Evolutionary conservation across 805 yeast genomes (phyloP).

Genomic region (Yarrowia keelungensis): DNA sequence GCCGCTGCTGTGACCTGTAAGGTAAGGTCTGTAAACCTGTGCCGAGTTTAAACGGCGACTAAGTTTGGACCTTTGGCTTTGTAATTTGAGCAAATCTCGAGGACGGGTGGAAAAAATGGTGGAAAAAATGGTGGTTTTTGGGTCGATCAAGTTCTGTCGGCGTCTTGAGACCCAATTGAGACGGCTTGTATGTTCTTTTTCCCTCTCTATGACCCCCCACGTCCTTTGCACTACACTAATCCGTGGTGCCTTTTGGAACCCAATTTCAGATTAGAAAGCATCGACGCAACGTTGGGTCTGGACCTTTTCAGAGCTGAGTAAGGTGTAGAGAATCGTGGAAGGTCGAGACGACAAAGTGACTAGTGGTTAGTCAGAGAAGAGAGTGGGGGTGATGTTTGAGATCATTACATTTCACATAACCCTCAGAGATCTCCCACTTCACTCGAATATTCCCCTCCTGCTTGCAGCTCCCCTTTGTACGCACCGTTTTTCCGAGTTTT

Average conservation of each 20-base stretch:
- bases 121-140: too few relatives aligned
- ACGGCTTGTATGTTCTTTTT: background rate
- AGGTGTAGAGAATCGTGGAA: constrained; percentile 1
- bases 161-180: background rate
- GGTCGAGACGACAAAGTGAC: background rate
- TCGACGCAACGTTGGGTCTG: constrained; percentile 32
- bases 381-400: too few relatives aligned
- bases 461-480: constrained; percentile 4
- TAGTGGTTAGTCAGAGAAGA: background rate
- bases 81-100: background rate
- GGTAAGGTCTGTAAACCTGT: constrained; percentile 32
- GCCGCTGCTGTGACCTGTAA: constrained; percentile 27
- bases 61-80: constrained; percentile 11
- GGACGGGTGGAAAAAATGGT: background rate
- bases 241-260: background rate
- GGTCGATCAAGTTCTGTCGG: too few relatives aligned
- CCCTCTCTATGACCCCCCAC: too few relatives aligned
- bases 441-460: too few relatives aligned
- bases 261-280: constrained; percentile 34
- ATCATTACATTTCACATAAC: background rate
- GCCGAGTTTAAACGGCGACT: background rate
- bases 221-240: background rate
- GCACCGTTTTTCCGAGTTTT: constrained; percentile 24
- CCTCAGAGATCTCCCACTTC: too few relatives aligned
- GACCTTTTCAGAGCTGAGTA: constrained; percentile 36